phyloP scores from a whole-genome alignment of 2,329 filamentous ascomycete species.

The Emericellopsis cladophorae region DNA sequence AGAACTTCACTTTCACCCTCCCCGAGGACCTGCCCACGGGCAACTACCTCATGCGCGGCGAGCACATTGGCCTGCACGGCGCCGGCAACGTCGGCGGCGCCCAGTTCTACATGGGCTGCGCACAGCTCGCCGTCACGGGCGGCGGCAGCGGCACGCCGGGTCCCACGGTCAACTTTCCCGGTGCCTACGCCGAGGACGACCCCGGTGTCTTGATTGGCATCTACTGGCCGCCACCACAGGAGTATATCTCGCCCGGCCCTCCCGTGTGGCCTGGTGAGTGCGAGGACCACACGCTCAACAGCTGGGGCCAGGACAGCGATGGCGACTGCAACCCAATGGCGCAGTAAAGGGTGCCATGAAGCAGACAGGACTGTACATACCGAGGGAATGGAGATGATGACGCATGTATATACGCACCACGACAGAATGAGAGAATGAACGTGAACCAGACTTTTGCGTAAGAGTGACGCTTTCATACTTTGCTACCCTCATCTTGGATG shows the following conservation, averaged over 20 bases:
- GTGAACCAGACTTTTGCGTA: no score
- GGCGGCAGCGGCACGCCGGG: slow-evolving; percentile 7
- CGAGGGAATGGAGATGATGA: no score
- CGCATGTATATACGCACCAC: neutral
- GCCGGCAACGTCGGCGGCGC: slow-evolving; percentile 14
- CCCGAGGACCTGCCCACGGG: slow-evolving; percentile 8
- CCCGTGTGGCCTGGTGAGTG: slow-evolving; percentile 13
- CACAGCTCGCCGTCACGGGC: slow-evolving; percentile 8
- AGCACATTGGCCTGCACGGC: slow-evolving; percentile 18
- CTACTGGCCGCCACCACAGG: slow-evolving; percentile 12
- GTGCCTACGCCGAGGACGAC: slow-evolving; percentile 13
- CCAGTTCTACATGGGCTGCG: slow-evolving; percentile 16
- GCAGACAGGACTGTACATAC: no score
- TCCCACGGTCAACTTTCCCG: slow-evolving; percentile 14
- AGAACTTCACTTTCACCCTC: slow-evolving; percentile 11
- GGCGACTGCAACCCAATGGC: slow-evolving; percentile 13
- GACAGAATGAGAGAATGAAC: no score
- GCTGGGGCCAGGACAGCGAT: slow-evolving; percentile 11
- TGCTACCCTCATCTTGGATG: slow-evolving; percentile 2
- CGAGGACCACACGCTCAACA: slow-evolving; percentile 17
- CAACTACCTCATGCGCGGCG: slow-evolving; percentile 13
- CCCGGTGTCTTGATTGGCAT: slow-evolving; percentile 15
- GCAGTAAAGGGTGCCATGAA: neutral
- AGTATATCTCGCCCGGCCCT: slow-evolving; percentile 14
- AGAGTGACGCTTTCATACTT: no score